Conservation (phyloP, 257 asterid genomes). For the Thymus mandschuricus region DNA sequence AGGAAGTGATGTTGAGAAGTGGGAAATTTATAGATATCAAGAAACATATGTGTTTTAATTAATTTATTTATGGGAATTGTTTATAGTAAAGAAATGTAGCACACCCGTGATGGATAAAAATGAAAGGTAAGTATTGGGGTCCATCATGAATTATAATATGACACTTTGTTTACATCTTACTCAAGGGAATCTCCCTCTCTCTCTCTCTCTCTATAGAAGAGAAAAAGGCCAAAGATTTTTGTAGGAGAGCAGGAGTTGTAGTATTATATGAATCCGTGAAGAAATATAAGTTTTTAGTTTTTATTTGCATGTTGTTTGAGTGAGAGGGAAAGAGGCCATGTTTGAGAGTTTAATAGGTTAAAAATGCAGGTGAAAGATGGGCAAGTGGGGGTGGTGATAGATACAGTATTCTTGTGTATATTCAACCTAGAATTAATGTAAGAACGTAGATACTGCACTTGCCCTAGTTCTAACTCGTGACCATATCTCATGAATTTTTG, state of each 20-base stretch:
- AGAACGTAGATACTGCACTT: background rate
- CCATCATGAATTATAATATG: constrained; percentile 26
- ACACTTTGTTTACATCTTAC: constrained; percentile 31
- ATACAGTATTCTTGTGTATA: constrained; percentile 16
- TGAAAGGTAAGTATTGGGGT: constrained; percentile 31
- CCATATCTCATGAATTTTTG: too few species aligned
- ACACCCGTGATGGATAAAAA: constrained; percentile 69
- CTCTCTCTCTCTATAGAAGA: background rate
- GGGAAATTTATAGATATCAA: too few species aligned
- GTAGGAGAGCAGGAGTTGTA: background rate
- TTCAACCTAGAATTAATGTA: background rate
- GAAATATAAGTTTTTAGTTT: background rate
- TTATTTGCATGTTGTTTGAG: constrained; percentile 12
- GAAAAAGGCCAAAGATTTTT: constrained; percentile 16
- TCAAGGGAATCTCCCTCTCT: constrained; percentile 35
- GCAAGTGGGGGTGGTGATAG: constrained; percentile 18
- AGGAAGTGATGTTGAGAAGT: background rate
- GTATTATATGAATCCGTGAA: constrained; percentile 38
- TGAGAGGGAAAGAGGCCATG: constrained; percentile 13
- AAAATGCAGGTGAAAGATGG: background rate
- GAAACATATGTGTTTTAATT: background rate
- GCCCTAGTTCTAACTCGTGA: too few species aligned
- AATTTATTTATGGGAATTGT: constrained; percentile 1
- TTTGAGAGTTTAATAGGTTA: constrained; percentile 21
- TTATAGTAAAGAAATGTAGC: constrained; percentile 33